phyloP scores from a whole-genome alignment of 2,329 filamentous ascomycete species.

The Trichoderma brevicompactum region DNA sequence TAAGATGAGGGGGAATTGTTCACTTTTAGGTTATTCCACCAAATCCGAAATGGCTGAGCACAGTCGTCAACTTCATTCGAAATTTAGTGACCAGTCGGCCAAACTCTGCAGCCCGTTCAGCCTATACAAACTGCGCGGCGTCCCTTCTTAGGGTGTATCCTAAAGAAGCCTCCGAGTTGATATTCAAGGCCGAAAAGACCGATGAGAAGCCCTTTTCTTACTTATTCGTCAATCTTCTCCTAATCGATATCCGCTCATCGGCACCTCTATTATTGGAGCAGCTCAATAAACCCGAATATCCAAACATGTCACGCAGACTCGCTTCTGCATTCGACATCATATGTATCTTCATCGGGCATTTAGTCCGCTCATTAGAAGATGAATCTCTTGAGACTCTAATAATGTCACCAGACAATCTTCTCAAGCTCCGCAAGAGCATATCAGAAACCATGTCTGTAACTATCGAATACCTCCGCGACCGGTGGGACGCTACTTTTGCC shows the following conservation, averaged over 20 bases:
- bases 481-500: constrained; percentile 70
- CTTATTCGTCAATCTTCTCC: constrained; percentile 65
- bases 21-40: constrained; percentile 50
- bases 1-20: not conserved
- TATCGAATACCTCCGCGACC: constrained; percentile 68
- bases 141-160: constrained; percentile 62
- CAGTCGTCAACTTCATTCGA: constrained; percentile 54
- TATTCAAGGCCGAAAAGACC: constrained; percentile 56
- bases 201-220: constrained; percentile 61
- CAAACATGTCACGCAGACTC: constrained; percentile 55
- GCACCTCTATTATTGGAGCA: constrained; percentile 63
- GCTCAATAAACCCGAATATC: constrained; percentile 61
- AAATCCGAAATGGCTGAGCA: constrained; percentile 59
- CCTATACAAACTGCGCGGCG: constrained; percentile 63
- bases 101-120: constrained; percentile 57
- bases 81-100: constrained; percentile 60
- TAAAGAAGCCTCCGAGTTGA: constrained; percentile 47
- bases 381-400: constrained; percentile 46
- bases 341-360: constrained; percentile 62
- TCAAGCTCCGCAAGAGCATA: constrained; percentile 64
- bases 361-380: constrained; percentile 60
- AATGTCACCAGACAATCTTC: constrained; percentile 61
- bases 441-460: constrained; percentile 66
- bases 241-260: constrained; percentile 68
- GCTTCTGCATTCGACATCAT: constrained; percentile 66